Percentiles rank a stretch among this genome's conserved stretches.
Conservation (phyloP, 345 rosid species). For the Eucalyptus pauciflora region DNA sequence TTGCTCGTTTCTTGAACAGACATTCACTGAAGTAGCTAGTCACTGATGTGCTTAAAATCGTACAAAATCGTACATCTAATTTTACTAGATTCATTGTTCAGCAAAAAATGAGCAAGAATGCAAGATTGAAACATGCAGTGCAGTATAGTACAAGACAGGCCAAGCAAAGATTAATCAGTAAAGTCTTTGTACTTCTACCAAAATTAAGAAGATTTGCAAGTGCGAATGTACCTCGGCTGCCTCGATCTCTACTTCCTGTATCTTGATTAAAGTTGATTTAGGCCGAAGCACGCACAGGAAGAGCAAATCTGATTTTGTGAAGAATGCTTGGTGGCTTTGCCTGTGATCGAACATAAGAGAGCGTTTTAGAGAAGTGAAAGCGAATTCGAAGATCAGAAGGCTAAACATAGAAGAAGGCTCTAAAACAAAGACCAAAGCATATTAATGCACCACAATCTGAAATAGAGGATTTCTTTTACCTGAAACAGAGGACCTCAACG, state of each 20-base stretch:
- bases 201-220: background rate
- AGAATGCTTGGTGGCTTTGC: background rate
- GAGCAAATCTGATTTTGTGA: background rate
- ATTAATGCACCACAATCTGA: no score
- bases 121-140: background rate
- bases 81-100: background rate
- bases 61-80: background rate
- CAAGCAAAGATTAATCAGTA: background rate
- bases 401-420: background rate
- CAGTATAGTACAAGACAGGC: background rate
- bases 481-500: slow-evolving; percentile 22
- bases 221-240: background rate
- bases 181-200: background rate
- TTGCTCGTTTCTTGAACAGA: background rate
- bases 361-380: background rate
- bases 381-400: background rate
- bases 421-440: background rate
- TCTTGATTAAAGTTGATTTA: no score
- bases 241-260: background rate
- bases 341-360: background rate
- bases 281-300: background rate
- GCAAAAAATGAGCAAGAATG: background rate
- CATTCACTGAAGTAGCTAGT: background rate
- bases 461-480: background rate
- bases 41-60: background rate